A percentile compares a stretch with the other conserved stretches of the same genome.
phyloP scores from a whole-genome alignment of 108 stramenopile species.

The Cyclotella sp. region DNA sequence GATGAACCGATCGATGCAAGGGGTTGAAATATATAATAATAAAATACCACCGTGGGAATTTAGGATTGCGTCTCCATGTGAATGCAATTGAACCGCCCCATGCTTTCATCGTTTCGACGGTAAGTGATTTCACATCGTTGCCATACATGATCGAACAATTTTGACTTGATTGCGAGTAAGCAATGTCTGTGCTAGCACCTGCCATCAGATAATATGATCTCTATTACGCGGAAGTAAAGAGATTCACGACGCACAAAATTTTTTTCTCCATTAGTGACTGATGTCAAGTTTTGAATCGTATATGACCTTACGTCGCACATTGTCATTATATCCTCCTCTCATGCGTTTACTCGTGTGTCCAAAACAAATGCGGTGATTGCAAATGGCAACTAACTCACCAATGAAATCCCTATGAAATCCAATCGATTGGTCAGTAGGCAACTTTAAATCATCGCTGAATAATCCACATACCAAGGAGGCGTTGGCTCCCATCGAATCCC shows the following conservation, averaged over 20 bases:
- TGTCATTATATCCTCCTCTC: not conserved
- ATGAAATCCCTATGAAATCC: not conserved
- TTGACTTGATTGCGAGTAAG: no score
- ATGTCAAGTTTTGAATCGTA: slow-evolving; percentile 26
- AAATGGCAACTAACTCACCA: not conserved
- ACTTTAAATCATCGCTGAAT: not conserved
- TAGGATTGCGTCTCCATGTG: no score
- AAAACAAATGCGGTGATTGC: not conserved
- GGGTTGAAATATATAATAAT: no score
- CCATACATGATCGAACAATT: no score
- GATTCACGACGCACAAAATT: not conserved
- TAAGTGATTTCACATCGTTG: no score
- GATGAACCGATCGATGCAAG: no score
- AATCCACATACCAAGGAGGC: not conserved
- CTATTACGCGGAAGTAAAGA: not conserved
- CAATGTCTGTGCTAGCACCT: no score
- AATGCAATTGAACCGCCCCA: no score
- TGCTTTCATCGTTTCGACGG: no score
- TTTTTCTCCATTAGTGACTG: slow-evolving; percentile 23
- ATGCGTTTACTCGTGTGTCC: not conserved
- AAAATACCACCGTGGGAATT: no score
- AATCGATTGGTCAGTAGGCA: not conserved
- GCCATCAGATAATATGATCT: no score
- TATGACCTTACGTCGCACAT: not conserved
- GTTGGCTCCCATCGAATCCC: no score